A percentile compares a stretch with the other conserved stretches of the same genome.
phyloP scores from a whole-genome alignment of 805 yeast genomes.

The Cyberlindnera bimundalis region DNA sequence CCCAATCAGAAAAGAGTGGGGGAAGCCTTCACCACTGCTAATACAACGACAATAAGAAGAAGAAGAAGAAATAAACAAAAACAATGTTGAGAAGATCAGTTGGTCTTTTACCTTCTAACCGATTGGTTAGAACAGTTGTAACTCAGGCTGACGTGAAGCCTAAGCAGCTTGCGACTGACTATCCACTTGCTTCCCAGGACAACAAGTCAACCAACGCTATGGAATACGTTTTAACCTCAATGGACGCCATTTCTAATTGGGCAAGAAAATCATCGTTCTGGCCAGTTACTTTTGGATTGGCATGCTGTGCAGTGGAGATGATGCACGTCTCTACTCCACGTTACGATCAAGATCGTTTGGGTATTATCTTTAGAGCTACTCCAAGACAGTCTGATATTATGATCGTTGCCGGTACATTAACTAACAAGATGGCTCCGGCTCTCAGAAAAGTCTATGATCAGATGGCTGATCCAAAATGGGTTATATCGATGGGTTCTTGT shows the following conservation, averaged over 20 bases:
- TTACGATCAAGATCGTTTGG: constrained; percentile 88
- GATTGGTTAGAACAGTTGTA: constrained; percentile 18
- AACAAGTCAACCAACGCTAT: constrained; percentile 51
- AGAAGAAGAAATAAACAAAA: too few relatives aligned
- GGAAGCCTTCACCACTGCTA: too few relatives aligned
- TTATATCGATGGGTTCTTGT: constrained; percentile 90
- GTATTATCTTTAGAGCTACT: constrained; percentile 89
- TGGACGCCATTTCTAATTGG: constrained; percentile 85
- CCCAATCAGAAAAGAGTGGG: constrained; percentile 1
- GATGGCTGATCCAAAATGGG: constrained; percentile 95
- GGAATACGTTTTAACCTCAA: constrained; percentile 78
- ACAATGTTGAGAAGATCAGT: too few relatives aligned
- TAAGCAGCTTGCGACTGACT: constrained; percentile 20
- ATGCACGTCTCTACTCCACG: constrained; percentile 91
- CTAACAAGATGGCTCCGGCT: constrained; percentile 93
- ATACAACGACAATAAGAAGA: too few relatives aligned
- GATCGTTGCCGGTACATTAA: constrained; percentile 89
- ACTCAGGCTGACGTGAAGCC: constrained; percentile 20
- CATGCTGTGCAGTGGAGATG: constrained; percentile 94
- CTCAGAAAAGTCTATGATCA: constrained; percentile 90
- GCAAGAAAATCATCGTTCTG: constrained; percentile 88
- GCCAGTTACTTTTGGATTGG: constrained; percentile 91
- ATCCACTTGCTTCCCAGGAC: constrained; percentile 21
- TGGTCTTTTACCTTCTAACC: too few relatives aligned
- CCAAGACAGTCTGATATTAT: constrained; percentile 91